phyloP scores from a whole-genome alignment of 2,329 filamentous ascomycete species.

The Nakataea oryzae region DNA sequence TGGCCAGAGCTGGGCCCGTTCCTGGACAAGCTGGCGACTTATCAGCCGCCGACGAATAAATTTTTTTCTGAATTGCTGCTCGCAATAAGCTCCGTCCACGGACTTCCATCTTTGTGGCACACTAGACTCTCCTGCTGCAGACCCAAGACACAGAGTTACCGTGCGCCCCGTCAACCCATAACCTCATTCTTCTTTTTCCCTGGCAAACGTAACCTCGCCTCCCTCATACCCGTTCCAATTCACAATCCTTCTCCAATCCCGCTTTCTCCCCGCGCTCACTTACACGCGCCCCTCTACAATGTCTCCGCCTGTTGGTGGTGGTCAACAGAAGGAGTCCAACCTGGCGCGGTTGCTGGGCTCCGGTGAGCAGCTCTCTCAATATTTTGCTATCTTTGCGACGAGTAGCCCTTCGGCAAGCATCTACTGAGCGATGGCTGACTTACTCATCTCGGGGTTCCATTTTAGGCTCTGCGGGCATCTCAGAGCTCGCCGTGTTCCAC shows the following conservation, averaged over 20 bases:
- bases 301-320: constrained; percentile 44
- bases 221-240: background rate
- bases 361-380: constrained; percentile 41
- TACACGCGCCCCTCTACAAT: constrained; percentile 26
- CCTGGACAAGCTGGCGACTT: background rate
- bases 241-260: background rate
- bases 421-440: background rate
- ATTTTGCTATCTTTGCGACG: background rate
- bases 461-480: constrained; percentile 80
- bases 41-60: background rate
- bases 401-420: constrained; percentile 7
- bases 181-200: too few relatives aligned
- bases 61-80: background rate
- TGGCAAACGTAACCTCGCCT: background rate
- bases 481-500: constrained; percentile 88
- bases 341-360: constrained; percentile 82
- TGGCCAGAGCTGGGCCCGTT: background rate
- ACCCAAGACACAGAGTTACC: background rate
- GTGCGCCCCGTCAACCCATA: too few relatives aligned
- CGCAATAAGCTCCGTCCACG: background rate
- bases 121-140: background rate
- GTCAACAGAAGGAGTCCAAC: constrained; percentile 71
- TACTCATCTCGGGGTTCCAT: background rate
- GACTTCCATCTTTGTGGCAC: background rate
- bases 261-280: background rate